Percentiles rank a stretch among this genome's conserved stretches.
These are phyloP conservation scores for Bertia moriformis DNA, from an alignment of 2,329 filamentous ascomycete genomes.

Conservation along the genomic window DNA sequence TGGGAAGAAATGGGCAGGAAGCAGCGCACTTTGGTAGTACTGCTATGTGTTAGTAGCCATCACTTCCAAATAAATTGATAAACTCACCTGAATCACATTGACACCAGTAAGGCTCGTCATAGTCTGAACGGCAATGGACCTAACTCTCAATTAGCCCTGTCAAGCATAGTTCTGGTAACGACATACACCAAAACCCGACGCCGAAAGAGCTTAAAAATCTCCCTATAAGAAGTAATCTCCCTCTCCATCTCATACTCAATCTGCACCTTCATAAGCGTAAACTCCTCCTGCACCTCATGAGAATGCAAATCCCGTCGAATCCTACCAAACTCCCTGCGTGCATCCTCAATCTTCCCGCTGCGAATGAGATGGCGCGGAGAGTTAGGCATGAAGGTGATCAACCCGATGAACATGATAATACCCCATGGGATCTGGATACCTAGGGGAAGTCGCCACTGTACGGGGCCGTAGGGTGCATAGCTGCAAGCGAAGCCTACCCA, in stretches of 20 bases:
- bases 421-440: conserved; percentile 40
- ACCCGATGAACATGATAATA: conserved; percentile 33
- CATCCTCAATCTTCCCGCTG: conserved; percentile 28
- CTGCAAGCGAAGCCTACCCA: conserved; percentile 41
- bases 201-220: conserved; percentile 34
- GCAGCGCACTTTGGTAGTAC: conserved; percentile 18
- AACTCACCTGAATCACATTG: conserved; percentile 34
- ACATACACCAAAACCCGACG: conserved; percentile 31
- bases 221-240: conserved; percentile 32
- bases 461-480: conserved; percentile 32
- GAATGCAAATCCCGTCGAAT: conserved; percentile 29
- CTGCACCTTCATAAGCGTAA: conserved; percentile 34
- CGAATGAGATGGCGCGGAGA: conserved; percentile 37
- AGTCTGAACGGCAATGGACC: conserved; percentile 37
- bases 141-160: conserved; percentile 3
- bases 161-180: background rate
- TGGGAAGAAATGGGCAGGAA: background rate
- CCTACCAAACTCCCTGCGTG: conserved; percentile 27
- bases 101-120: conserved; percentile 41
- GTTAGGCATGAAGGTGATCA: conserved; percentile 38
- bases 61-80: conserved; percentile 2
- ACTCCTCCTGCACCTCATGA: conserved; percentile 31
- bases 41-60: conserved; percentile 12
- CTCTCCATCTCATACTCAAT: conserved; percentile 41
- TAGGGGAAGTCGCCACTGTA: conserved; percentile 39